Base-by-base conservation (phyloP, 2,329 filamentous ascomycete species). In the Phialocephala sp. region DNA sequence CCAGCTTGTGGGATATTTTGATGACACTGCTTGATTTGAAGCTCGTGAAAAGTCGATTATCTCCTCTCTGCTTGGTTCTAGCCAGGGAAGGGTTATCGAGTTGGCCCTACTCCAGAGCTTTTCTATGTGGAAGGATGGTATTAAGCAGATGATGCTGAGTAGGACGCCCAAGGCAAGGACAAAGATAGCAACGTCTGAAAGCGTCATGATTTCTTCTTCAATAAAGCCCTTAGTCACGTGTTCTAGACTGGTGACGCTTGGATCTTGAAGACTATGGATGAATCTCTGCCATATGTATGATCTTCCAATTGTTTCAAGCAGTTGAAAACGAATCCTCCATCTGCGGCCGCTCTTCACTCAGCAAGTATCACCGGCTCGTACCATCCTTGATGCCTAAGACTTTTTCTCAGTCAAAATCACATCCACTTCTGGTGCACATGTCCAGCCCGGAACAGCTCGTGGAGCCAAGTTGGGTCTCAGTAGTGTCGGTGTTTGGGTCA, bases 1-100 rank as follows among this genome's bases (percentile, higher is more conserved):
- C 70, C 70, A 72, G 18, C 59, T 66, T 18, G 39, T 32, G 8
- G 55, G 35, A 57, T 39, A 57, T 20, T 22, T 57, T 14, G 35
- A 41, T 8, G 14, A 9, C 4, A 8, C 32, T 1, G 20, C 32
- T 20, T 57, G 12, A 9, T 36, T 5, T 37, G 55, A 24, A 15
- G 55, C 39, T 18, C n/a, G 6, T 22, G 35, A 18, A 15, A 41
- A n/a, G n/a, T 27, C 36, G n/a, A 37, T 20, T 5, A 11, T 36
- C 39, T 57, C 20, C 55, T 55, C 35, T 22, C 39, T 36, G 18
- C 35, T 39, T 5, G 11, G 20, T 39, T 27, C 55, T 8, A 57
- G 8, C 50, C 50, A 54, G 27, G 50, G 50, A 32, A 54, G 27
- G 24, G 20, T 12, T 24, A 20, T 14, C n/a, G 14, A 37, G 20